Evolutionary conservation across 352 stramenopile species (phyloP), one percentile per base, ranked within the genome.

Genomic region (Phytophthora ramorum): DNA sequence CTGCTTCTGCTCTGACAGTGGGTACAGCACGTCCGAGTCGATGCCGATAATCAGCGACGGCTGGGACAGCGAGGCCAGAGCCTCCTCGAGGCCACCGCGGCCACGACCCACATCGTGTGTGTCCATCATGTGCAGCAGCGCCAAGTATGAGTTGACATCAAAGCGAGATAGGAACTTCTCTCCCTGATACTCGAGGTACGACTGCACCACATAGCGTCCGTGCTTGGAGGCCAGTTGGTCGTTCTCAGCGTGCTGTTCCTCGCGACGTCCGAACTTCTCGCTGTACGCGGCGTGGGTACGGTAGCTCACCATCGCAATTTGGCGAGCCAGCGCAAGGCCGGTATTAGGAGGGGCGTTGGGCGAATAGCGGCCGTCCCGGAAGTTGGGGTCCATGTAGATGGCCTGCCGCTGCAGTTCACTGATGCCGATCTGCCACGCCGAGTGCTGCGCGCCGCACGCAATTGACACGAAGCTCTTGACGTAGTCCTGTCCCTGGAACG

Each of bases 251-350:
- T 59, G 26, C 14, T 68, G 37, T 12, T 82, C 64, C 26, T 74
- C 64, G 43, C 87, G 66, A 22, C 95, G 85, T 47, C 94, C 96
- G 75, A 98, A 99, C 70, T 98, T 98, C 9, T 91, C 80, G 10
- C 73, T 61, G 76, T 98, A 99, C 8, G 89, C 95, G 24, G 85
- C 68, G 35, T 96, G 79, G 37, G 97, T 98, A 46, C 96, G 93
- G 79, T 99, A 99, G 50, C 85, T 97, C 46, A 99, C 86, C 96
- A 99, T 99, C 10, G 92, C 97, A 63, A 99, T 97, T 76, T 98
- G 92, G 22, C 97, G 82, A 35, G 96, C 97, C 13, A 99, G 81
- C 30, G 92, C 83, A 35, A 99, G 75, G 12, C 96, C 96, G 8
- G 77, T 73, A 0, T 76, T 61, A 4, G 96, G 96, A 16, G 89